phyloP scores from a whole-genome alignment of 2,329 filamentous ascomycete genomes.

The Thermoascus crustaceus region DNA sequence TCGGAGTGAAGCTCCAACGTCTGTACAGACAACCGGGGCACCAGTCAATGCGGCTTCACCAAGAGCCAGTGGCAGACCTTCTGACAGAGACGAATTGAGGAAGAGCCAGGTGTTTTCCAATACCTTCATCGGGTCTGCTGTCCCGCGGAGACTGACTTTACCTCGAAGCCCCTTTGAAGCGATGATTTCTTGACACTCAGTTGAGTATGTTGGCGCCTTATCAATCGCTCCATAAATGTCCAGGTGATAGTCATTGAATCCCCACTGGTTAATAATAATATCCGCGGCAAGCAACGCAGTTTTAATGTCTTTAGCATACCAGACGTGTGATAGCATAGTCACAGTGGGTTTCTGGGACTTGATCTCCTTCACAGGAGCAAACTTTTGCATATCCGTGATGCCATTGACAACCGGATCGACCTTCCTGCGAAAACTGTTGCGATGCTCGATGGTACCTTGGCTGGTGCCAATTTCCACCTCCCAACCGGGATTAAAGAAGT shows the following conservation, averaged over 20 bases:
- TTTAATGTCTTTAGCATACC: conserved; percentile 54
- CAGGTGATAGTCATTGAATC: conserved; percentile 56
- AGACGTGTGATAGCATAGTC: conserved; percentile 55
- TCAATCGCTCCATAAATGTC: conserved; percentile 58
- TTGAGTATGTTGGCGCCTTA: conserved; percentile 53
- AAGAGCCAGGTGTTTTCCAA: conserved; percentile 52
- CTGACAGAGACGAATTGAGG: conserved; percentile 39
- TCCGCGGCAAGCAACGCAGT: conserved; percentile 56
- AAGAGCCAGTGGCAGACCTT: conserved; percentile 39
- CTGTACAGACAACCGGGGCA: conserved; percentile 37
- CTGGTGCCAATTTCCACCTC: conserved; percentile 54
- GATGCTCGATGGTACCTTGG: conserved; percentile 49
- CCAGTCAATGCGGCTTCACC: conserved; percentile 40
- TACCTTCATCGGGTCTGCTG: conserved; percentile 49
- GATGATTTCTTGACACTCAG: conserved; percentile 51
- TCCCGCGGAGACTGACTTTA: conserved; percentile 46
- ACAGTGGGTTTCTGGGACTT: conserved; percentile 53
- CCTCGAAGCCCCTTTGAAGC: conserved; percentile 46
- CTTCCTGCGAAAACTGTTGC: conserved; percentile 50
- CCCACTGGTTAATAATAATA: conserved; percentile 58
- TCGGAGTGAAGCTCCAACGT: conserved; percentile 34
- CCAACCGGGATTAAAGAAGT: conserved; percentile 58
- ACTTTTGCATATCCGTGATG: conserved; percentile 57
- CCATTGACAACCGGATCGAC: conserved; percentile 59
- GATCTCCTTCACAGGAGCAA: conserved; percentile 52